Base-by-base conservation (phyloP, 345 rosid species). In the Turritis glabra region DNA sequence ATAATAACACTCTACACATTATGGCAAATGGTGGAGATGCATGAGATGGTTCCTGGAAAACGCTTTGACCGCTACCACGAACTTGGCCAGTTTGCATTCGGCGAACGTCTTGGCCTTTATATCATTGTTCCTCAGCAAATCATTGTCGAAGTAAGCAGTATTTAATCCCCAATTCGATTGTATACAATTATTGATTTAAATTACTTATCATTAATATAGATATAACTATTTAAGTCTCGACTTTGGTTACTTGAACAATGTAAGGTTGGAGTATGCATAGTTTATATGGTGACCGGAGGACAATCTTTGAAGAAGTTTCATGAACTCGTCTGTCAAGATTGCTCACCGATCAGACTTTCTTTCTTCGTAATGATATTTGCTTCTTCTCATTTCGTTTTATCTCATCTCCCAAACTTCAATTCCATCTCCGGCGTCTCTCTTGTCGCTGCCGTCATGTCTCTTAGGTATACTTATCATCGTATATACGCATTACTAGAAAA, bases 21-120 rank as follows among this genome's bases (percentile, higher is more conserved):
- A n/a, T 88, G 94, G 92, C 89, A 89, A 81, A 89, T 89, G 90
- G 89, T 89, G 79, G 87, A 90, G 76, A 87, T 90, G 97, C 97
- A 90, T 38, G 94, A 90, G 79, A 86, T 78, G 79, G 88, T 86
- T 44, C 86, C 85, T 0, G 89, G 94, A 21, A 87, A 82, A 81
- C 84, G 92, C 64, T 84, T 90, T 48, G 94, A 90, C 57, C 77
- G 92, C 41, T 87, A 85, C 67, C 90, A 90, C n/a, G 97, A 90
- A 62, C 54, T 90, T 69, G 87, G 90, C 7, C 94, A 87, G 64
- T 73, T 84, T 3, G 97, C 94, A 1, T 90, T 87, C 3, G 90
- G 97, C 0, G 78, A 81, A 72, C 88, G 85, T 57, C 87, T 91
- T 4, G 90, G 94, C 12, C 84, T 91, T 8, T 86, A 88, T 87